phyloP scores from a whole-genome alignment of 257 asterid species.

The Gentiana straminea region DNA sequence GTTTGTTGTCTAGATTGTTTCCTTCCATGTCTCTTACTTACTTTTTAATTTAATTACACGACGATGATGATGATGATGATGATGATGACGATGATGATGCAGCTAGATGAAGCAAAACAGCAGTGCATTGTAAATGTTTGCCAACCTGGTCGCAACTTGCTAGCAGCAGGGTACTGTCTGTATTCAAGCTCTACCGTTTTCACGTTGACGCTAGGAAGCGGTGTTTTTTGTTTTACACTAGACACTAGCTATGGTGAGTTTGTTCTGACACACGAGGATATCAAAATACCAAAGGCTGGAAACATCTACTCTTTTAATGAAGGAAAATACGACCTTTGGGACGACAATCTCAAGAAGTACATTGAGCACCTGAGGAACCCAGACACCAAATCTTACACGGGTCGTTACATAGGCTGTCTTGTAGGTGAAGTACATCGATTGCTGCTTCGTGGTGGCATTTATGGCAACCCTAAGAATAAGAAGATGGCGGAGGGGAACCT shows the following conservation, averaged over 20 bases:
- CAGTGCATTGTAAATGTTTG: constrained; percentile 70
- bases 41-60: too few relatives aligned
- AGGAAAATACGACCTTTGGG: constrained; percentile 78
- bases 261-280: constrained; percentile 59
- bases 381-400: constrained; percentile 64
- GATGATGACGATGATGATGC: not conserved
- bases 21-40: not conserved
- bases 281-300: constrained; percentile 47
- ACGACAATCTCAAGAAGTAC: constrained; percentile 53
- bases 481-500: constrained; percentile 59
- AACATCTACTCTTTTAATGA: constrained; percentile 78
- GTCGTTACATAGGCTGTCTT: constrained; percentile 62
- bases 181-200: constrained; percentile 69
- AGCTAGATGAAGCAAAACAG: constrained; percentile 54
- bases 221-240: constrained; percentile 52
- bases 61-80: too few relatives aligned
- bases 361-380: constrained; percentile 64
- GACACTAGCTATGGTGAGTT: constrained; percentile 70
- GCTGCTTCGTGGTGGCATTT: constrained; percentile 66
- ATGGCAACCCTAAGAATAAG: constrained; percentile 66
- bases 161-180: constrained; percentile 85
- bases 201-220: constrained; percentile 61
- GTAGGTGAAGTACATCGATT: constrained; percentile 74
- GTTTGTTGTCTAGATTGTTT: too few relatives aligned
- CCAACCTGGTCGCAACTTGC: constrained; percentile 76